Conservation (phyloP, 2,329 filamentous ascomycete genomes). For the Zasmidium cellare region DNA sequence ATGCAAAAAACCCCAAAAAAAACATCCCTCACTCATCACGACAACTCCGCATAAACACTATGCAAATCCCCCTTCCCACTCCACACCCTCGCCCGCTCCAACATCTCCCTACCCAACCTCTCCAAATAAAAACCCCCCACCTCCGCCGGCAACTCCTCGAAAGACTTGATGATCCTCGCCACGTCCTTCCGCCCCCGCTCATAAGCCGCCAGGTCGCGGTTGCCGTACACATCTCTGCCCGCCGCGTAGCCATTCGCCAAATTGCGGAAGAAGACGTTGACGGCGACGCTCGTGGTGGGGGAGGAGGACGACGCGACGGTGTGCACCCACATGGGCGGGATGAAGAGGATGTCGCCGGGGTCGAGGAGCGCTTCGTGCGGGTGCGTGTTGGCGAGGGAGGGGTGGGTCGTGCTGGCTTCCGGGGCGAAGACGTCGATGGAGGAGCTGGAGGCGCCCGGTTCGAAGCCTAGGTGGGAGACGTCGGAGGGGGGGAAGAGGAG, state of each 20-base stretch:
- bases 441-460: conserved; percentile 77
- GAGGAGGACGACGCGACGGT: conserved; percentile 59
- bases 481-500: conserved; percentile 78
- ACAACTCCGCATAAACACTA: conserved; percentile 2
- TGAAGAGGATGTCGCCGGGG: conserved; percentile 75
- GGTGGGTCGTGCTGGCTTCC: conserved; percentile 16
- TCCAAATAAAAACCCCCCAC: conserved; percentile 74
- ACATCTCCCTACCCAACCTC: conserved; percentile 69
- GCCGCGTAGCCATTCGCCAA: conserved; percentile 60
- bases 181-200: conserved; percentile 77
- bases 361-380: conserved; percentile 67
- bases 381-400: conserved; percentile 48
- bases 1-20: too few relatives aligned
- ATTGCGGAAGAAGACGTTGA: conserved; percentile 87
- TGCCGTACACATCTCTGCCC: conserved; percentile 84
- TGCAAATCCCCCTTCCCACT: background rate
- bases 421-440: conserved; percentile 68
- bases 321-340: conserved; percentile 84
- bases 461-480: conserved; percentile 67
- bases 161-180: conserved; percentile 63
- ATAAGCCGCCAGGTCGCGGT: conserved; percentile 80
- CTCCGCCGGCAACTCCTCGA: conserved; percentile 64
- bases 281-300: conserved; percentile 64
- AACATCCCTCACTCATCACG: too few relatives aligned
- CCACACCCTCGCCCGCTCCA: conserved; percentile 28